phyloP scores from a whole-genome alignment of 2,329 filamentous ascomycete genomes.

The Davidsoniella virescens region DNA sequence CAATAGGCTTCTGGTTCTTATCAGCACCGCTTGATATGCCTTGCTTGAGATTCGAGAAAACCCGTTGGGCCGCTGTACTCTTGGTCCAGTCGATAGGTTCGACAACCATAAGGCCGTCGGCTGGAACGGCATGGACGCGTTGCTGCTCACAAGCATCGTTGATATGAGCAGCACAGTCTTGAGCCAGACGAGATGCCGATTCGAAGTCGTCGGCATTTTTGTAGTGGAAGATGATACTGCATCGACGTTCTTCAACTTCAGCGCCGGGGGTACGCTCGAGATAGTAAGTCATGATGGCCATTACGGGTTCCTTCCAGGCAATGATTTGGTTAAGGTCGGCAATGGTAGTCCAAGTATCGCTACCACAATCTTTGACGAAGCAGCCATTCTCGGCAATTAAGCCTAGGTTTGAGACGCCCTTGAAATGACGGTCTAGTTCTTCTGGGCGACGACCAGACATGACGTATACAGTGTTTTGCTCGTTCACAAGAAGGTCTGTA shows the following conservation, averaged over 20 bases:
- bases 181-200: conserved; percentile 60
- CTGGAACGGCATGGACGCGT: conserved; percentile 65
- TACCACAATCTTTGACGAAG: conserved; percentile 60
- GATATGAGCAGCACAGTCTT: conserved; percentile 85
- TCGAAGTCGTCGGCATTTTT: conserved; percentile 20
- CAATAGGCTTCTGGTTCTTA: conserved; percentile 30
- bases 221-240: conserved; percentile 42
- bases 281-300: conserved; percentile 74
- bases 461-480: conserved; percentile 74
- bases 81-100: conserved; percentile 82
- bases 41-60: conserved; percentile 44
- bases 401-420: conserved; percentile 65
- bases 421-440: conserved; percentile 76
- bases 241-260: conserved; percentile 79
- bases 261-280: conserved; percentile 77
- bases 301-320: conserved; percentile 72
- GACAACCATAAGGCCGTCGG: conserved; percentile 67
- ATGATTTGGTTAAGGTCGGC: conserved; percentile 53
- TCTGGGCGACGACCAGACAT: conserved; percentile 83
- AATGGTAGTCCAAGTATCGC: conserved; percentile 60
- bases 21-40: conserved; percentile 18
- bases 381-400: conserved; percentile 91
- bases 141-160: conserved; percentile 82
- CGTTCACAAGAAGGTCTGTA: conserved; percentile 64
- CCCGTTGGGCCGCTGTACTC: conserved; percentile 59